phyloP scores from a whole-genome alignment of 78 protist genomes.

The Speleostelium caveatum region DNA sequence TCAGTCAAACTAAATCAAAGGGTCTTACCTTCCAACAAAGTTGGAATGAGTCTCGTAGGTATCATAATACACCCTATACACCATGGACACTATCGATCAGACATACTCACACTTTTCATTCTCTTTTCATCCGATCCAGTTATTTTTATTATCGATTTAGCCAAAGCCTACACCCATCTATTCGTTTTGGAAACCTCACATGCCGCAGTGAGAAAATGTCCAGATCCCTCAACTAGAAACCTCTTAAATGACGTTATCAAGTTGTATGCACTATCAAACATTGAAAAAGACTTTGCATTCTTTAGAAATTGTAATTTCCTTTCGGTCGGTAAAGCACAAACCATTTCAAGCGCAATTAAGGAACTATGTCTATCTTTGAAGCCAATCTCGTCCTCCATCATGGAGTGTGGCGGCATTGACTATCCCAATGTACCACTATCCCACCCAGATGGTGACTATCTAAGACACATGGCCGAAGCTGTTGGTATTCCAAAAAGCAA shows the following conservation, averaged over 20 bases:
- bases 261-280: slow-evolving; percentile 38
- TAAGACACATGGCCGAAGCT: slow-evolving; percentile 50
- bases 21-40: slow-evolving; percentile 26
- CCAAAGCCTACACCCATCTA: slow-evolving; percentile 54
- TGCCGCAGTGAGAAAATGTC: background rate
- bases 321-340: slow-evolving; percentile 41
- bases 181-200: slow-evolving; percentile 25
- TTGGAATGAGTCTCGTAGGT: slow-evolving; percentile 70
- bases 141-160: background rate
- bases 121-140: slow-evolving; percentile 7
- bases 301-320: slow-evolving; percentile 57
- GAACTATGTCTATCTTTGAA: slow-evolving; percentile 42
- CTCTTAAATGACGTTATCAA: slow-evolving; percentile 39
- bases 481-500: slow-evolving; percentile 70
- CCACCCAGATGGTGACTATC: slow-evolving; percentile 26
- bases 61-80: too few relatives aligned
- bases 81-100: background rate
- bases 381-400: slow-evolving; percentile 23
- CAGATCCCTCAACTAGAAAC: slow-evolving; percentile 28
- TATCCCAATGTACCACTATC: slow-evolving; percentile 33
- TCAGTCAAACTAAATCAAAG: slow-evolving; percentile 30
- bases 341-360: slow-evolving; percentile 23
- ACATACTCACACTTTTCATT: background rate
- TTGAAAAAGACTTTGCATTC: slow-evolving; percentile 60
- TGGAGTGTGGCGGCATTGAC: background rate